phyloP scores from a whole-genome alignment of 2,329 filamentous ascomycete genomes.

The Pestalotiopsis sp. region DNA sequence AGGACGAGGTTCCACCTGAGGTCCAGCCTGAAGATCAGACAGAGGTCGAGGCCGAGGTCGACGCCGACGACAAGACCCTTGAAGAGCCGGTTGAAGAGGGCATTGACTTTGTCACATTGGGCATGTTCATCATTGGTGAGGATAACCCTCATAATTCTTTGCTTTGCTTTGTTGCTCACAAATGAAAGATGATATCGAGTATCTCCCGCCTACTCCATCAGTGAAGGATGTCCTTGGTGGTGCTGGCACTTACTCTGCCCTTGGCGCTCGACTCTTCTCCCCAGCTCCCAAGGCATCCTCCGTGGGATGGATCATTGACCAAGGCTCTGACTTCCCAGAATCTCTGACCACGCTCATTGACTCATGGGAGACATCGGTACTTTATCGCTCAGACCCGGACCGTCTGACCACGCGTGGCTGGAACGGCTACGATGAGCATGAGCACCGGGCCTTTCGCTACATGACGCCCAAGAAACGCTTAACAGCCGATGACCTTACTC shows the following conservation, averaged over 20 bases:
- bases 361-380: conserved; percentile 75
- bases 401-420: conserved; percentile 86
- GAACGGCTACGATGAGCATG: conserved; percentile 82
- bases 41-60: conserved; percentile 7
- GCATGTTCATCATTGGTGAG: conserved; percentile 76
- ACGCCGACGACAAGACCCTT: conserved; percentile 17
- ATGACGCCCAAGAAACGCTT: conserved; percentile 83
- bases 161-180: conserved; percentile 15
- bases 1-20: neutral
- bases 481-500: conserved; percentile 70
- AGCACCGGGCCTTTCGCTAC: conserved; percentile 81
- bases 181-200: conserved; percentile 88
- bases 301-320: conserved; percentile 90
- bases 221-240: conserved; percentile 83
- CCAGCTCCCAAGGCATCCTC: conserved; percentile 65
- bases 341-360: conserved; percentile 65
- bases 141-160: neutral
- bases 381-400: conserved; percentile 66
- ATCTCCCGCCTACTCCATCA: conserved; percentile 67
- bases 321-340: conserved; percentile 82
- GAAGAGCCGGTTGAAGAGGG: conserved; percentile 33
- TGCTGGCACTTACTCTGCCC: conserved; percentile 81
- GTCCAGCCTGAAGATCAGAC: conserved; percentile 20
- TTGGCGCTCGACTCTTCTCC: conserved; percentile 88
- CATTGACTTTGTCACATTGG: conserved; percentile 70